Conservation (phyloP, 306 rosid genomes). For the Pyrus communis region DNA sequence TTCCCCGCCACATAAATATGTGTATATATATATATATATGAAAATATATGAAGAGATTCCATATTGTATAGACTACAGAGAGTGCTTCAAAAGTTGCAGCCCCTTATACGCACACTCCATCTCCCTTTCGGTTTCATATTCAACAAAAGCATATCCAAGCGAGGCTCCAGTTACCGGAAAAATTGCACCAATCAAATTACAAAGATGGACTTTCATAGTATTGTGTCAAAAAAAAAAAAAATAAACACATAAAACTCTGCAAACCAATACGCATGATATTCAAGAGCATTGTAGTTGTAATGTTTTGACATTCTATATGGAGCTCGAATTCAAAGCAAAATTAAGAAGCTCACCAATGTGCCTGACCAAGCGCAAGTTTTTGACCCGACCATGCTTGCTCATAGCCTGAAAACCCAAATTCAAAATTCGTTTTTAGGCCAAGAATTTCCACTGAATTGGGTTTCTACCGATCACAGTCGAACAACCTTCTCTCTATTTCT, state of each 20-base stretch:
- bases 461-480: background rate
- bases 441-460: background rate
- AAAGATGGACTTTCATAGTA: background rate
- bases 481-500: background rate
- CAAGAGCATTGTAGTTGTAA: background rate
- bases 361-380: conserved; percentile 73
- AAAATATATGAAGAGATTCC: background rate
- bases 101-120: conserved; percentile 79
- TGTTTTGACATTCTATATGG: background rate
- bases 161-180: conserved; percentile 84
- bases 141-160: conserved; percentile 90
- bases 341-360: conserved; percentile 60
- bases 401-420: conserved; percentile 54
- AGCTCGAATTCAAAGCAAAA: background rate
- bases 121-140: conserved; percentile 71
- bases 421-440: conserved; percentile 10
- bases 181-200: background rate
- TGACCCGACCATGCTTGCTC: conserved; percentile 71
- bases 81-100: conserved; percentile 3
- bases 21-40: too few species aligned
- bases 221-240: background rate
- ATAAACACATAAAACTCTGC: background rate
- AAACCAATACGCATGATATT: background rate
- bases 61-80: background rate
- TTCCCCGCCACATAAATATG: background rate